Percentiles rank a stretch among this genome's conserved stretches.
Conservation (phyloP, 805 yeast species). For the Grigorovia humatica region DNA sequence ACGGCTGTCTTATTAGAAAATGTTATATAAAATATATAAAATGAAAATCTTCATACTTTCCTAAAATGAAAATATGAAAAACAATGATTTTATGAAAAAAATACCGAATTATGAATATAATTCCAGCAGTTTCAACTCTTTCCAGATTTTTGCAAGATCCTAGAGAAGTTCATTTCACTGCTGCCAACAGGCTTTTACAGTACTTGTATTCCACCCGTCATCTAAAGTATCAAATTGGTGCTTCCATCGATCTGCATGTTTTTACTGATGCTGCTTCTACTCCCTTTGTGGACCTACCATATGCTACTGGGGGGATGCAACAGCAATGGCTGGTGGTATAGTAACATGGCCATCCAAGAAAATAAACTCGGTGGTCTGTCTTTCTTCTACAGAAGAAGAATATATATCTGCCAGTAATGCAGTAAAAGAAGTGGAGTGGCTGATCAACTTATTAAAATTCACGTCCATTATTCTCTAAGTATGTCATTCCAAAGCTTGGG, state of each 20-base stretch:
- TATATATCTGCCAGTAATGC: slow-evolving; percentile 8
- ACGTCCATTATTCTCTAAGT: neutral
- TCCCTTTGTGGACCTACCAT: slow-evolving; percentile 4
- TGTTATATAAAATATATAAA: too few relatives aligned
- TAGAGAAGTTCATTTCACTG: slow-evolving; percentile 1
- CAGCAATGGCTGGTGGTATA: slow-evolving; percentile 4
- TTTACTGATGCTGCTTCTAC: slow-evolving; percentile 8
- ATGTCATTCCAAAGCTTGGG: slow-evolving; percentile 3
- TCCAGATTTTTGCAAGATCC: slow-evolving; percentile 6
- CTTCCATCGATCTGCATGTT: neutral
- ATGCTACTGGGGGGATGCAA: slow-evolving; percentile 9
- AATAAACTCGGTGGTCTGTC: slow-evolving; percentile 3
- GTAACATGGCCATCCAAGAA: slow-evolving; percentile 11
- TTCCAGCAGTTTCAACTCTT: slow-evolving; percentile 3
- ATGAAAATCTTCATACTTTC: too few relatives aligned
- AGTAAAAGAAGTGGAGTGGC: slow-evolving; percentile 3
- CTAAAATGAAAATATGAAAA: too few relatives aligned
- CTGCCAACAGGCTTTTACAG: slow-evolving; percentile 2
- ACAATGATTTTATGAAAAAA: too few relatives aligned
- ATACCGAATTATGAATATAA: too few relatives aligned
- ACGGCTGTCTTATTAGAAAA: too few relatives aligned
- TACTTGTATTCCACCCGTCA: slow-evolving; percentile 6
- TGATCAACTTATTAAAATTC: too few relatives aligned
- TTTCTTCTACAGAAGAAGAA: slow-evolving; percentile 9
- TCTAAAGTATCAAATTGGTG: slow-evolving; percentile 1